These are phyloP conservation scores for Arthrocladium fulminans DNA, from an alignment of 2,329 filamentous ascomycete species.

Conservation along the genomic window DNA sequence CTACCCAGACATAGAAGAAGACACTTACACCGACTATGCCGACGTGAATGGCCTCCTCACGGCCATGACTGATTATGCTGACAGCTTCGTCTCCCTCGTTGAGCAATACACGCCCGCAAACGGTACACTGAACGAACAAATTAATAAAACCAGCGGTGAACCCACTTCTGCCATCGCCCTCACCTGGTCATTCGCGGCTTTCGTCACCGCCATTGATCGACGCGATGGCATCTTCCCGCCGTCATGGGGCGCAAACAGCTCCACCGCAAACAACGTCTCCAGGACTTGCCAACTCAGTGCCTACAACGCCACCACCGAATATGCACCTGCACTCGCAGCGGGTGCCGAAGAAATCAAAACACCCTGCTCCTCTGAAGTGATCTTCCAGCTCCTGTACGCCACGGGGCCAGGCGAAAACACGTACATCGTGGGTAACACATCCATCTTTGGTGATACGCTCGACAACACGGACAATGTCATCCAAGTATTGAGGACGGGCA, in stretches of 20 bases:
- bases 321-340: slow-evolving; percentile 17
- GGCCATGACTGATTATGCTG: slow-evolving; percentile 54
- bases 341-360: slow-evolving; percentile 14
- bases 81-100: slow-evolving; percentile 42
- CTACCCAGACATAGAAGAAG: slow-evolving; percentile 47
- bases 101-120: slow-evolving; percentile 44
- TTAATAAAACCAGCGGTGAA: slow-evolving; percentile 27
- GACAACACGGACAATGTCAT: slow-evolving; percentile 9
- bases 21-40: slow-evolving; percentile 54
- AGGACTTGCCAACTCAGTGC: slow-evolving; percentile 15
- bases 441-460: slow-evolving; percentile 43
- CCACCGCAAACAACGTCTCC: slow-evolving; percentile 12
- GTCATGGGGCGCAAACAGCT: slow-evolving; percentile 20
- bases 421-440: slow-evolving; percentile 53
- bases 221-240: slow-evolving; percentile 17
- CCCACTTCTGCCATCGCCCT: slow-evolving; percentile 33
- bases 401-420: slow-evolving; percentile 46
- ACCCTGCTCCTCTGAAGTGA: slow-evolving; percentile 14
- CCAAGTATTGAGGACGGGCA: slow-evolving; percentile 6
- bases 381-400: slow-evolving; percentile 15
- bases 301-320: slow-evolving; percentile 18
- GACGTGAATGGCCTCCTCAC: slow-evolving; percentile 40
- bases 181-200: slow-evolving; percentile 39
- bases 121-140: slow-evolving; percentile 45
- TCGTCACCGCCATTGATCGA: slow-evolving; percentile 27